Evolutionary conservation across 345 rosid genomes (phyloP), one percentile per base, ranked within the genome.

Genomic region (Dipteronia sinensis): DNA sequence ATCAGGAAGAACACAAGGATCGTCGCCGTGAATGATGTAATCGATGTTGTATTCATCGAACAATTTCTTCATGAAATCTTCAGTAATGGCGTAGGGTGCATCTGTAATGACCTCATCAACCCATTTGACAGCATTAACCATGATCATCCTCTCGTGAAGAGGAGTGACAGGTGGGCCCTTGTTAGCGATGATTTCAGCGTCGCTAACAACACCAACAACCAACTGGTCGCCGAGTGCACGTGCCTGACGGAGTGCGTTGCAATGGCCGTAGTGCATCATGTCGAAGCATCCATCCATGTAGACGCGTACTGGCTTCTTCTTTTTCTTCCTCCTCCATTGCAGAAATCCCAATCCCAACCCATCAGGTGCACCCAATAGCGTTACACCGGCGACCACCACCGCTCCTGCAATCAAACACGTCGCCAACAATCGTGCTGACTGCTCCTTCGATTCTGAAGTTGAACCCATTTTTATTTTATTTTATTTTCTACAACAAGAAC

Each of bases 221-320:
- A 92, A 71, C 61, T 87, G 84, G 66, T 89, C 97, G 10, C 97
- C 97, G 0, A 92, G 83, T 1, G 93, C 89, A 46, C 88, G 86
- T 1, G 97, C 97, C 85, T 92, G 97, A 2, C 94, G 87, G 23
- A 92, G 92, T 11, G 97, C 97, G 74, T 92, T 90, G 86, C 92
- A 89, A 80, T 92, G 94, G 51, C 97, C 97, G 75, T 92, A 92
- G 79, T 92, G 97, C 97, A 92, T 92, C 90, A 92, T 87, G 77
- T 92, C 97, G 79, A 90, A 92, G 75, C 97, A 90, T 2, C 97
- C 97, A 65, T 92, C 97, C 97, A 92, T 92, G 82, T 92, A 90
- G 2, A 90, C 97, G 25, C 97, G 88, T 4, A 89, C 77, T 5
- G 82, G 77, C 85, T 85, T 85, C 82, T 86, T 87, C 82, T 86